These are phyloP conservation scores for Bryopsis sp. DNA, from an alignment of 139 green algal species.

Conservation along the genomic window DNA sequence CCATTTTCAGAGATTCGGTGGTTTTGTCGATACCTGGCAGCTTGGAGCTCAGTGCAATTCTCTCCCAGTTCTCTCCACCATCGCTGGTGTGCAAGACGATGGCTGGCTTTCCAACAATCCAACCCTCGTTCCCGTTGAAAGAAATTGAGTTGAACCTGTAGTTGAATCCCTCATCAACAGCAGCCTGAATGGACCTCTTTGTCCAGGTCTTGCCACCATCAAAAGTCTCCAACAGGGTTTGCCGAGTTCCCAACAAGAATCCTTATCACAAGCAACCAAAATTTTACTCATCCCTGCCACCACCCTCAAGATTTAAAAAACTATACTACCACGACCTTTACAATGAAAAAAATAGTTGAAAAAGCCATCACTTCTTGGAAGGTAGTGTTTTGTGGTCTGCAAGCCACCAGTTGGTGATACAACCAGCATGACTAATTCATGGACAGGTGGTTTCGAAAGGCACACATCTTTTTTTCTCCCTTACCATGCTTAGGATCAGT, in stretches of 20 bases:
- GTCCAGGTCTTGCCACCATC: constrained; percentile 93
- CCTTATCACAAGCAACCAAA: constrained; percentile 31
- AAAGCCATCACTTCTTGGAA: too few species aligned
- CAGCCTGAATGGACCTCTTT: constrained; percentile 50
- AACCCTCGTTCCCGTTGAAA: constrained; percentile 93
- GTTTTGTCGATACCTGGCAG: constrained; percentile 56
- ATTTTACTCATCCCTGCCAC: not conserved
- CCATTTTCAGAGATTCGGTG: not conserved
- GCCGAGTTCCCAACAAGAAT: constrained; percentile 91
- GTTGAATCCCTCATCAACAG: constrained; percentile 80
- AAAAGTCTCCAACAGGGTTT: constrained; percentile 95
- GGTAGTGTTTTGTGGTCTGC: too few species aligned
- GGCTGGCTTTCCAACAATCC: constrained; percentile 97
- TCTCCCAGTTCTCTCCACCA: constrained; percentile 88
- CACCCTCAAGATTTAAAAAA: too few species aligned
- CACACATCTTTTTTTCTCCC: too few species aligned
- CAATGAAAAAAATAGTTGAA: constrained; percentile 17
- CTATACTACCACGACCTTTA: too few species aligned
- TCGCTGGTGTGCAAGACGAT: constrained; percentile 96
- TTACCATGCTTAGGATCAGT: constrained; percentile 81
- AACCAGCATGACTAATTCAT: too few species aligned
- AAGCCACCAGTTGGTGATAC: too few species aligned
- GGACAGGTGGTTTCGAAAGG: too few species aligned
- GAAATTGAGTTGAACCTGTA: constrained; percentile 93
- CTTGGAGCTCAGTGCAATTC: constrained; percentile 86